Conservation (phyloP, 2,329 filamentous ascomycete genomes). For the Shiraia bambusicola region DNA sequence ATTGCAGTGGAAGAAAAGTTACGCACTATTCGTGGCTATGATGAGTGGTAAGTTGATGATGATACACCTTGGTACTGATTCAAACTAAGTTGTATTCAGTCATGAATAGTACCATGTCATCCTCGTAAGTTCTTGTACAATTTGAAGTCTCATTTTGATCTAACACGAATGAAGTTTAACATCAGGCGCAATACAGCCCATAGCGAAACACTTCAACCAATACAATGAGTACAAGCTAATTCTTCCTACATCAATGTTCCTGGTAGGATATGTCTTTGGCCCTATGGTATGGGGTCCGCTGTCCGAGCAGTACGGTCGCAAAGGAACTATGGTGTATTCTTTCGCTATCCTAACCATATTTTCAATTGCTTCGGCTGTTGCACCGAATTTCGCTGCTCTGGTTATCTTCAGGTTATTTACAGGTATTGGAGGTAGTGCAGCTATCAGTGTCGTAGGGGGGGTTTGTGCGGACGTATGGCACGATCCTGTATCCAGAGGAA, state of each 20-base stretch:
- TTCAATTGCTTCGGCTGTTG: slow-evolving; percentile 48
- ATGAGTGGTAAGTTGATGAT: slow-evolving; percentile 50
- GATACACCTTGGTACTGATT: background rate
- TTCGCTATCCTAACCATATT: slow-evolving; percentile 52
- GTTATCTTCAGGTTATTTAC: slow-evolving; percentile 49
- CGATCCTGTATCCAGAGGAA: slow-evolving; percentile 47
- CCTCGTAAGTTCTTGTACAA: slow-evolving; percentile 40
- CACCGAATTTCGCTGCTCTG: slow-evolving; percentile 48
- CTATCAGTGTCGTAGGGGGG: slow-evolving; percentile 61
- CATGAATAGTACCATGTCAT: slow-evolving; percentile 68
- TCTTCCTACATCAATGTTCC: slow-evolving; percentile 53
- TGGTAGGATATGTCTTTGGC: slow-evolving; percentile 51
- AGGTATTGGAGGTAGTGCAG: slow-evolving; percentile 49
- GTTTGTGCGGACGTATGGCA: slow-evolving; percentile 68
- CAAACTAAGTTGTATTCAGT: slow-evolving; percentile 17
- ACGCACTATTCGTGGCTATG: slow-evolving; percentile 58
- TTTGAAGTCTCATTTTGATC: background rate
- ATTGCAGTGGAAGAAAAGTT: slow-evolving; percentile 56
- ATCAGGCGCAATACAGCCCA: slow-evolving; percentile 62
- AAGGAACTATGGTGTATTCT: slow-evolving; percentile 52
- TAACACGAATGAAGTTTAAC: slow-evolving; percentile 48
- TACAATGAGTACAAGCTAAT: slow-evolving; percentile 48
- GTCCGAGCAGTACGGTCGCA: slow-evolving; percentile 49
- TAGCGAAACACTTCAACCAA: slow-evolving; percentile 60
- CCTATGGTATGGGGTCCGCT: slow-evolving; percentile 50